Evolutionary conservation across 768 basidiomycete genomes (phyloP), one percentile per base, ranked within the genome.

Genomic region (Leccinum barrowsii): DNA sequence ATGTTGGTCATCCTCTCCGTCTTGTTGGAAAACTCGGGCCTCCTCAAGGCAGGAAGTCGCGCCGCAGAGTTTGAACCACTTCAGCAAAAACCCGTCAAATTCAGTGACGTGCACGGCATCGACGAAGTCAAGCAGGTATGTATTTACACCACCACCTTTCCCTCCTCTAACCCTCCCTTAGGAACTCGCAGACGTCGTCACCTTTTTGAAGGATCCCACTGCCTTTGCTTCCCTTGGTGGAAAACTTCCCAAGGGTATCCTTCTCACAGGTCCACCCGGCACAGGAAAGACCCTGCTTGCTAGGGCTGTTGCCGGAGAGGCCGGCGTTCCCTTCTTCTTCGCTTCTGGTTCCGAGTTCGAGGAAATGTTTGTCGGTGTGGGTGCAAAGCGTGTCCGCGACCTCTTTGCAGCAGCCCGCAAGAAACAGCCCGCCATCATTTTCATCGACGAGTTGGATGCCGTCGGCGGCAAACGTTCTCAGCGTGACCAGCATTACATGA

Each of bases 261-360:
- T 98, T 12, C 82, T 92, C 35, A 92, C 90, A n/a, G 92, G 93
- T 22, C 86, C 89, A 22, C 92, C 93, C 30, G 93, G 96, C 62
- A 98, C 97, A 15, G 97, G 97, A 70, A 73, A 73, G 61, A 73
- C 72, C 3, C 84, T 98, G 82, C 80, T 99, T n/a, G 97, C 97
- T 5, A 80, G 96, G 59, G 97, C 97, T 8, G 89, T 98, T 6
- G 97, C 97, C 3, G 97, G 97, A 50, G 97, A 99, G 77, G 97
- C 97, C 15, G 95, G 90, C 15, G 97, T 99, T 44, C 94, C 94
- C 0, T 99, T 99, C 80, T 87, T 98, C 73, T 97, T 95, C 68
- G 94, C 96, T 35, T 93, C 92, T 34, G 97, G 96, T 11, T 92
- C 92, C 52, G 94, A 97, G 67, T 98, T 98, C 63, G 96, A 98